phyloP scores from a whole-genome alignment of 495 filamentous ascomycete species.

The Xylaria nigripes region DNA sequence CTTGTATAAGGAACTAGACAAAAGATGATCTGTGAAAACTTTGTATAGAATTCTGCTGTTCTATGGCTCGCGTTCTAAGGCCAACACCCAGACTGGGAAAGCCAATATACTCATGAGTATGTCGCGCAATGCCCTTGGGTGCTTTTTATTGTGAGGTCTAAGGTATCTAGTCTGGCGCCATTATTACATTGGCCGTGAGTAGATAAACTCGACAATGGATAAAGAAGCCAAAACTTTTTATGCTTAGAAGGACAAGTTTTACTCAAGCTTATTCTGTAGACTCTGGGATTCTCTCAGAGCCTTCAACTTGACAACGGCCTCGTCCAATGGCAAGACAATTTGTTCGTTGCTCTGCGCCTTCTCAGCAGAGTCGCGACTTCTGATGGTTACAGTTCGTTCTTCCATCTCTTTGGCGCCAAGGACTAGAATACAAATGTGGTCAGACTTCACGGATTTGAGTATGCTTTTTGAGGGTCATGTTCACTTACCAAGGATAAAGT shows the following conservation, averaged over 20 bases:
- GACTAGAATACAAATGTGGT: conserved; percentile 32
- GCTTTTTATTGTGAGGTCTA: conserved; percentile 2
- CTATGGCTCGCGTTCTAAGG: too few relatives aligned
- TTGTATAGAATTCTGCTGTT: too few relatives aligned
- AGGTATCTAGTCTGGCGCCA: conserved; percentile 1
- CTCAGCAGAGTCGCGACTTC: conserved; percentile 55
- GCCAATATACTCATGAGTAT: not conserved
- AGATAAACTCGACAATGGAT: not conserved
- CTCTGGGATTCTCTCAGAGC: conserved; percentile 49
- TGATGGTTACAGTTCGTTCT: conserved; percentile 56
- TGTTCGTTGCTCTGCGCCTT: conserved; percentile 47
- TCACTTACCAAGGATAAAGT: conserved; percentile 72
- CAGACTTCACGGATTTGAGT: not conserved
- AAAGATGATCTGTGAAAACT: too few relatives aligned
- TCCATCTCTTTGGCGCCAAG: conserved; percentile 61
- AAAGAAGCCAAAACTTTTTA: not conserved
- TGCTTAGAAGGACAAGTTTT: not conserved
- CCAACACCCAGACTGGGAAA: too few relatives aligned
- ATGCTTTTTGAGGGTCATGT: not conserved
- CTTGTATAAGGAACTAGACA: too few relatives aligned
- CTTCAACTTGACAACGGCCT: conserved; percentile 52
- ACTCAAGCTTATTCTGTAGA: conserved; percentile 11
- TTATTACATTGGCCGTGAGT: not conserved
- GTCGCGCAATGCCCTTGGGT: not conserved
- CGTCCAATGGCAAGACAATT: conserved; percentile 58